Conservation (phyloP, 1,284 basidiomycete genomes). For the Golubevia pallescens region DNA sequence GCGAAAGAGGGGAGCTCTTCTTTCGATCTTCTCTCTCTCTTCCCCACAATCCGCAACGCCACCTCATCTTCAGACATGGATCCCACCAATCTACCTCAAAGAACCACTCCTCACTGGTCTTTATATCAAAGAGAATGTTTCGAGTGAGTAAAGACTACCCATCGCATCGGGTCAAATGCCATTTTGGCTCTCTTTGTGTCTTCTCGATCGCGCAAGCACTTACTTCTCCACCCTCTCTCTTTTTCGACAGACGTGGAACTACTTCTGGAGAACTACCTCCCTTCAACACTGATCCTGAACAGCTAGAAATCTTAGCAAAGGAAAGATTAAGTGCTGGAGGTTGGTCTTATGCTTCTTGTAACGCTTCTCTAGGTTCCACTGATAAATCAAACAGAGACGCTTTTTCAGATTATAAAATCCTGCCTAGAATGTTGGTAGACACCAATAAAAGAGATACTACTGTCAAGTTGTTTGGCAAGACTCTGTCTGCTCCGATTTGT, state of each 20-base stretch:
- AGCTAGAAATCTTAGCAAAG: slow-evolving; percentile 69
- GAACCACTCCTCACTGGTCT: slow-evolving; percentile 70
- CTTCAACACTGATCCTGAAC: slow-evolving; percentile 67
- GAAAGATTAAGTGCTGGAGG: slow-evolving; percentile 69
- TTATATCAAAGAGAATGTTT: slow-evolving; percentile 71
- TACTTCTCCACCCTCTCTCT: slow-evolving; percentile 37
- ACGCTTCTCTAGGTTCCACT: slow-evolving; percentile 71
- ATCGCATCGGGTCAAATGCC: slow-evolving; percentile 62
- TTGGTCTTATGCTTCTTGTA: slow-evolving; percentile 70
- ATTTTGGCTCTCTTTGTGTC: slow-evolving; percentile 14
- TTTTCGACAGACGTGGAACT: slow-evolving; percentile 7
- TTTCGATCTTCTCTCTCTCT: too few species aligned
- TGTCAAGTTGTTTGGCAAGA: slow-evolving; percentile 73
- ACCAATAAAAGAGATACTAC: slow-evolving; percentile 72
- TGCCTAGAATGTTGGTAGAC: slow-evolving; percentile 79
- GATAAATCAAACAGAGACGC: slow-evolving; percentile 69
- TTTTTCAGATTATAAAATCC: slow-evolving; percentile 62
- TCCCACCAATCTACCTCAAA: slow-evolving; percentile 69
- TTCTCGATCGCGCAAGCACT: slow-evolving; percentile 6
- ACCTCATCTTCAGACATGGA: too few species aligned
- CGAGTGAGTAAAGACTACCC: too few species aligned
- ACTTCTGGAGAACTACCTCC: slow-evolving; percentile 13
- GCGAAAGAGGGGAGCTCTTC: too few species aligned
- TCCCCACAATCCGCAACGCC: too few species aligned
- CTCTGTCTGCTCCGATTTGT: slow-evolving; percentile 72